Conservation (phyloP, 2,329 filamentous ascomycete genomes). For the Davidsoniella australis region DNA sequence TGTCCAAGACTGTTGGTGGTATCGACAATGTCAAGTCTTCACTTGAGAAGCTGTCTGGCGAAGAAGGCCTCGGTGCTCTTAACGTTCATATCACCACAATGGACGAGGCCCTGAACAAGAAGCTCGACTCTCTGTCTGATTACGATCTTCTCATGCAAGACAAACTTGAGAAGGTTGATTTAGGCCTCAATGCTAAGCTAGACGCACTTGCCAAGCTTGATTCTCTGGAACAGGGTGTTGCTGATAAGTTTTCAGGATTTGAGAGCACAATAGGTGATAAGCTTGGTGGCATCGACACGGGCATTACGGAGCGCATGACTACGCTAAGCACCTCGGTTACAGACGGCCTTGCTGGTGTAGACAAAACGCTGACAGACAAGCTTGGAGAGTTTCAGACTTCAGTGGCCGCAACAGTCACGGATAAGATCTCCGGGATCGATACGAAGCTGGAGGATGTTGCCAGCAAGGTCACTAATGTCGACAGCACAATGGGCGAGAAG, state of each 20-base stretch:
- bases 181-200: slow-evolving; percentile 7
- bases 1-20: slow-evolving; percentile 6
- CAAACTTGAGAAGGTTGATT: slow-evolving; percentile 9
- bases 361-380: slow-evolving; percentile 7
- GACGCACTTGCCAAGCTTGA: slow-evolving; percentile 9
- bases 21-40: slow-evolving; percentile 9
- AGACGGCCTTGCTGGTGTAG: slow-evolving; percentile 1
- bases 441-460: slow-evolving; percentile 1
- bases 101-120: slow-evolving; percentile 4
- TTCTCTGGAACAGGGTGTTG: slow-evolving; percentile 5
- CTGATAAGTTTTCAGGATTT: slow-evolving; percentile 9
- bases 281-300: slow-evolving; percentile 6
- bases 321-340: slow-evolving; percentile 2
- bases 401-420: neutral
- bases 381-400: slow-evolving; percentile 6
- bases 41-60: slow-evolving; percentile 3
- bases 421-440: slow-evolving; percentile 1
- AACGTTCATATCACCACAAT: neutral
- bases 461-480: neutral
- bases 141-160: slow-evolving; percentile 11
- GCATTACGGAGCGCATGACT: slow-evolving; percentile 3
- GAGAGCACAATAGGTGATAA: slow-evolving; percentile 8
- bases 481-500: slow-evolving; percentile 1
- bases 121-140: slow-evolving; percentile 7
- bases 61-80: neutral